Evolutionary conservation across 2,329 filamentous ascomycete species (phyloP), one percentile per base, ranked within the genome.

Genomic region (Teratosphaeria viscida): DNA sequence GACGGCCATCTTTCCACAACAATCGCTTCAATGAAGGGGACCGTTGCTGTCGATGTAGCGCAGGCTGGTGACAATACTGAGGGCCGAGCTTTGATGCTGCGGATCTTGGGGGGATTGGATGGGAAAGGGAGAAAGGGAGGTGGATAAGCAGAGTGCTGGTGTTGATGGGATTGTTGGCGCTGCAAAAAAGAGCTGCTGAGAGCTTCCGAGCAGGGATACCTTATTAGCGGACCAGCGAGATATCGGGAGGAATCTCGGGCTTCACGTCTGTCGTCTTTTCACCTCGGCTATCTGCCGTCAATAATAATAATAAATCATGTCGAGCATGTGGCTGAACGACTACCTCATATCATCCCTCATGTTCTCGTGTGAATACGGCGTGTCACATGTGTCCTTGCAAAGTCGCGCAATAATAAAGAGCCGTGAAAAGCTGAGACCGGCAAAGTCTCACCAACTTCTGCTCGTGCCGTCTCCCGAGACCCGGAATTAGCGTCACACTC

Each of bases 1-100:
- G 62, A 67, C 61, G 47, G 71, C 68, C 72, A 70, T 72, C 63
- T 63, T 67, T 62, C 60, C 64, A 64, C 60, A 65, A 66, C 63
- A 61, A 47, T 55, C 57, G 61, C 60, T 49, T 60, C 54, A 54
- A 23, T 55, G 55, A 56, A 53, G 59, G 60, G 58, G 55, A 58
- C 54, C 54, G 58, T 39, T 54, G 37, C 37, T 43, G 37, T 43
- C n/a, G 32, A 47, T 57, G 43, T n/a, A 54, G 59, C 29, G 34
- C 14, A 55, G 29, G 43, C n/a, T 52, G 54, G n/a, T 23, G 32
- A 57, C 12, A n/a, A 52, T 39, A 2, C 23, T 23, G n/a, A 52
- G 39, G 34, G n/a, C 29, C 52, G 56, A 53, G 27, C 12, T 54
- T 29, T 52, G 35, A 55, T 59, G 32, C 16, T 49, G 43, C 43